phyloP scores from a whole-genome alignment of 371 early-diverging fungal genomes.

The Rhizomucor pusillus region DNA sequence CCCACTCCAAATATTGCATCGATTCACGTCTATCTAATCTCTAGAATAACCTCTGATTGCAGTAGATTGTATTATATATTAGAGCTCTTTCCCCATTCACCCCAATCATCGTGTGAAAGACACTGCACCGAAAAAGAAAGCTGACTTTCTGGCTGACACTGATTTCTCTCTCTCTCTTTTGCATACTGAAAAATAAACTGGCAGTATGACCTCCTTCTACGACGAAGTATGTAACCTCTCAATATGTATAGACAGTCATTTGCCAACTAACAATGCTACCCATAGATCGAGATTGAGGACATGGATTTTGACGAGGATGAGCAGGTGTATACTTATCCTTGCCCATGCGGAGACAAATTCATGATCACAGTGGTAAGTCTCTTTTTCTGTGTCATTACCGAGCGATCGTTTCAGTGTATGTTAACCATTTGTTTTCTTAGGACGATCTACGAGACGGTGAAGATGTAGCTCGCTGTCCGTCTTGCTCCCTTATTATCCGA shows the following conservation, averaged over 20 bases:
- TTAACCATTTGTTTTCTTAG: conserved; percentile 17
- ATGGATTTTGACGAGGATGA: conserved; percentile 93
- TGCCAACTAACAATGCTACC: not conserved
- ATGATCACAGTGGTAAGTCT: conserved; percentile 72
- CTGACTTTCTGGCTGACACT: not conserved
- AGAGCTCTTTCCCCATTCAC: too few species aligned
- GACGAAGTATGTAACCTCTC: conserved; percentile 60
- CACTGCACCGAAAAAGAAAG: too few species aligned
- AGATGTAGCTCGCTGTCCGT: conserved; percentile 94
- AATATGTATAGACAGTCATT: conserved; percentile 7
- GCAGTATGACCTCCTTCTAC: conserved; percentile 67
- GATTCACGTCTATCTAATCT: conserved; percentile 18
- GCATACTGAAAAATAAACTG: not conserved
- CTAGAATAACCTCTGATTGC: too few species aligned
- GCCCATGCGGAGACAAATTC: conserved; percentile 99
- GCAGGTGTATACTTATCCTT: conserved; percentile 92
- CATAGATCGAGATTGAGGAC: conserved; percentile 91
- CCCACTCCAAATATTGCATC: conserved; percentile 40
- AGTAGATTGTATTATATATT: too few species aligned
- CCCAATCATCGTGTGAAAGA: too few species aligned
- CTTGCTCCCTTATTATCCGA: conserved; percentile 92
- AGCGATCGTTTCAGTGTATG: not conserved
- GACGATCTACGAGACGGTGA: conserved; percentile 93
- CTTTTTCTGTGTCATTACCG: not conserved
- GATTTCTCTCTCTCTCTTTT: conserved; percentile 2